A percentile compares a stretch with the other conserved stretches of the same genome.
Evolutionary conservation across 805 yeast genomes (phyloP).

Genomic region (Peterozyma xylosa): DNA sequence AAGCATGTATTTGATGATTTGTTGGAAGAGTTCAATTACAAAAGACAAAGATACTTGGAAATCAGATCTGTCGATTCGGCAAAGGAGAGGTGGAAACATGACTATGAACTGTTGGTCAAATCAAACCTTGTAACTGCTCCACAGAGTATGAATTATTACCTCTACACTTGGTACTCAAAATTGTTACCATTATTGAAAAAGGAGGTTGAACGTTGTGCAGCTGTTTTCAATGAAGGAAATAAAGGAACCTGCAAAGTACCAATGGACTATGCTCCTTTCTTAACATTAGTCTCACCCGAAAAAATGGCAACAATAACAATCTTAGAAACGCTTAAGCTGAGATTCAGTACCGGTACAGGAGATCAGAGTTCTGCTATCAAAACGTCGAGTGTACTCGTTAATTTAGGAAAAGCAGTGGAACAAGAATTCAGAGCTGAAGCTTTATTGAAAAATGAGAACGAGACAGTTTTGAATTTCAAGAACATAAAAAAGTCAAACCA

Average conservation of each 20-base stretch:
- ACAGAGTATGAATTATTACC: conserved; percentile 58
- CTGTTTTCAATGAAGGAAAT: conserved; percentile 22
- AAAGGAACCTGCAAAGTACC: conserved; percentile 12
- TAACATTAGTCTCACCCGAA: conserved; percentile 65
- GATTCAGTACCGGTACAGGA: conserved; percentile 52
- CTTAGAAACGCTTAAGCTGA: conserved; percentile 59
- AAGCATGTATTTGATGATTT: conserved; percentile 49
- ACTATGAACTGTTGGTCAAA: conserved; percentile 58
- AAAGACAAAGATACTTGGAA: conserved; percentile 74
- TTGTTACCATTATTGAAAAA: conserved; percentile 63
- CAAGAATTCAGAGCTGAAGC: conserved; percentile 72
- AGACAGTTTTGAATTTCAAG: conserved; percentile 42
- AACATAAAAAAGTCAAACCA: conserved; percentile 40
- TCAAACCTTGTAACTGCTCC: conserved; percentile 46
- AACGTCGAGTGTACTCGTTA: conserved; percentile 71
- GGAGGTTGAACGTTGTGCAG: conserved; percentile 53
- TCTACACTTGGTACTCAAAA: conserved; percentile 80
- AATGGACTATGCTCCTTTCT: conserved; percentile 64
- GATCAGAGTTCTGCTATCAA: conserved; percentile 73
- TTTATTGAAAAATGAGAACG: conserved; percentile 49
- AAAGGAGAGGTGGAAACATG: conserved; percentile 80
- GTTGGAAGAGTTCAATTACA: conserved; percentile 62
- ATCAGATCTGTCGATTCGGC: conserved; percentile 79
- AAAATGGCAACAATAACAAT: conserved; percentile 81
- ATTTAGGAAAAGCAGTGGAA: conserved; percentile 81